A percentile compares a stretch with the other conserved stretches of the same genome.
phyloP scores from a whole-genome alignment of 306 rosid species.

The Vigna mungo region DNA sequence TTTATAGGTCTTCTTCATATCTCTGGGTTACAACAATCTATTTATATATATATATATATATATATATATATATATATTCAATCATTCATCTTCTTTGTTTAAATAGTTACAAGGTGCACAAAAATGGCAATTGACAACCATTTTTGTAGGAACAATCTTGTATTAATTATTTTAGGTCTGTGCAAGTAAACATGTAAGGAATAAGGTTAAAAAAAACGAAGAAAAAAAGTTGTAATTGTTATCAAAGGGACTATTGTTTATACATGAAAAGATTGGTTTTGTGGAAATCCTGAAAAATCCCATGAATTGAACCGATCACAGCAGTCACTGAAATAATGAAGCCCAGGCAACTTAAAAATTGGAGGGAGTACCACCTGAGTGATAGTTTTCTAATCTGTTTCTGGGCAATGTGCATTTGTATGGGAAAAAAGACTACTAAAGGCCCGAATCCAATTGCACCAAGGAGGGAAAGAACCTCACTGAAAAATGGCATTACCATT shows the following conservation, averaged over 20 bases:
- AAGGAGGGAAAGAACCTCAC: constrained; percentile 64
- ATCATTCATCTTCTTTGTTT: too few species aligned
- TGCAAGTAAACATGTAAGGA: too few species aligned
- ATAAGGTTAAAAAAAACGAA: too few species aligned
- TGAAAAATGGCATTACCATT: constrained; percentile 71
- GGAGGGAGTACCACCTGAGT: constrained; percentile 58
- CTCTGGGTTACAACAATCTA: too few species aligned
- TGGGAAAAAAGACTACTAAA: constrained; percentile 64
- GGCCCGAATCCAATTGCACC: constrained; percentile 77
- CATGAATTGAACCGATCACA: constrained; percentile 55
- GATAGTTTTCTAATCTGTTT: constrained; percentile 48
- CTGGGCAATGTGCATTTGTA: constrained; percentile 75
- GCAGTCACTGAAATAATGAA: constrained; percentile 62
- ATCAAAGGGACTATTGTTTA: constrained; percentile 37
- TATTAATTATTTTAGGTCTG: too few species aligned
- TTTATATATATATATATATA: too few species aligned
- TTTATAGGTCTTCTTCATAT: too few species aligned
- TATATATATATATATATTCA: too few species aligned
- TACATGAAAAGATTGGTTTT: constrained; percentile 53
- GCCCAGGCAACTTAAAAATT: constrained; percentile 54
- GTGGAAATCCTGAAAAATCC: constrained; percentile 50
- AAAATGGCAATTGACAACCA: too few species aligned
- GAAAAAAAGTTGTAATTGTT: too few species aligned
- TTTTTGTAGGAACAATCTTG: too few species aligned
- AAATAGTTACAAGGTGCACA: too few species aligned